Evolutionary conservation across 2,329 filamentous ascomycete species (phyloP), one percentile per base, ranked within the genome.

Genomic region (Fusarium sp.): DNA sequence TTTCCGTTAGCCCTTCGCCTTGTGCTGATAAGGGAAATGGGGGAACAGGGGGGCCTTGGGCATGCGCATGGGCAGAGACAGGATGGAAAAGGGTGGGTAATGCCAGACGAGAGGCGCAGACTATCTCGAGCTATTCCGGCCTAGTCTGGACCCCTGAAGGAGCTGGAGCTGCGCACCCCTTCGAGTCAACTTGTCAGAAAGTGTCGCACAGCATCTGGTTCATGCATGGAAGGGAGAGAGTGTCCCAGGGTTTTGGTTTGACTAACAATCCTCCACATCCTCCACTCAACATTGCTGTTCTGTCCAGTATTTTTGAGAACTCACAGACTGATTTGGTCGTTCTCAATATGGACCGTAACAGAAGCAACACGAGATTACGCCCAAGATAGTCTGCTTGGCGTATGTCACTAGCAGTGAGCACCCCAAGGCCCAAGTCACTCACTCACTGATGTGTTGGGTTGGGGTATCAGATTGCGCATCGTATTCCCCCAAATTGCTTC

Each of bases 31-130:
- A 69, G 52, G 46, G 58, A 73, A 72, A 64, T 71, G 61, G 44
- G 47, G 58, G 54, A 70, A 46, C 32, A 50, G 38, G 52, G 37
- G 38, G 47, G 47, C 21, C 47, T 19, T 15, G 30, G n/a, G 16
- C n/a, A 33, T 49, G 28, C 16, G 37, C 52, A 53, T 23, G 46
- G 44, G 49, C 6, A 30, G 49, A 63, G 64, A 53, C 63, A 33
- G 44, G 62, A 44, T 25, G 61, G 38, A 46, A 60, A 64, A 28
- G 64, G 40, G 46, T 49, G 53, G 60, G 43, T 47, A 46, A 53
- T 46, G 65, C 57, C 57, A 73, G 57, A 70, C 70, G 71, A 73
- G 71, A 61, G 67, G 61, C 67, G 62, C 71, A 73, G 71, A 52
- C 62, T 30, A 68, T 63, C 38, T 37, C 44, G 16, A 43, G 23